Evolutionary conservation across 2,329 filamentous ascomycete genomes (phyloP), one percentile per base, ranked within the genome.

Genomic region (Ophiosphaerella narmari): DNA sequence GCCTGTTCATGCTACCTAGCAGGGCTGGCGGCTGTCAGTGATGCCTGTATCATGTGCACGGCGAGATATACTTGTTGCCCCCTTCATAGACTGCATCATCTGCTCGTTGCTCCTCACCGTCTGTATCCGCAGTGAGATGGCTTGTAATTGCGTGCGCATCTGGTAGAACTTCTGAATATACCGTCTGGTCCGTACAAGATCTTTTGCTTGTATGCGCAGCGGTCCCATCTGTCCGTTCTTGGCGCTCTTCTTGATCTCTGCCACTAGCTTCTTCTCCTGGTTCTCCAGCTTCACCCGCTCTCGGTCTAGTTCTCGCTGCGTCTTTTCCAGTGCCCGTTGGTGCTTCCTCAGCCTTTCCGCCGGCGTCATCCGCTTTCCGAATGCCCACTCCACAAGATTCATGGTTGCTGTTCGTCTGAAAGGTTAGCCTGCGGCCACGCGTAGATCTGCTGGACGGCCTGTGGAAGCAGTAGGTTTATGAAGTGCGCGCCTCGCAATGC

Each of bases 61-160:
- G 8, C n/a, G 37, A 11, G 5, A 39, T 63, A 29, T 60, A 71
- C 70, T 52, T 1, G 94, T 97, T 4, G 94, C 94, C 31, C 94
- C 94, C 76, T 97, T 99, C 94, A 99, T 97, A 7, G 92, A 94
- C 75, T 96, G 91, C 92, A 97, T 97, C 94, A 99, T 99, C 76
- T 97, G 93, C 74, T 99, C 94, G 75, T 99, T 99, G 61, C 92
- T 97, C 59, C 94, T 87, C 59, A 97, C 93, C 42, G 94, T 99
- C 90, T 96, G 94, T 69, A 99, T 92, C 38, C 93, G 86, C 46
- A 99, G 78, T 12, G 91, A 96, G 63, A 99, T 96, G 59, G 96
- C 94, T 73, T 99, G 94, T 59, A 99, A 78, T 74, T 97, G 93
- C 60, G 93, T 97, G 62, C 91, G 87, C 93, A 99, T 97, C 68